Evolutionary conservation across 2,329 filamentous ascomycete genomes (phyloP).

Genomic region (Aureobasidium leucospermi): DNA sequence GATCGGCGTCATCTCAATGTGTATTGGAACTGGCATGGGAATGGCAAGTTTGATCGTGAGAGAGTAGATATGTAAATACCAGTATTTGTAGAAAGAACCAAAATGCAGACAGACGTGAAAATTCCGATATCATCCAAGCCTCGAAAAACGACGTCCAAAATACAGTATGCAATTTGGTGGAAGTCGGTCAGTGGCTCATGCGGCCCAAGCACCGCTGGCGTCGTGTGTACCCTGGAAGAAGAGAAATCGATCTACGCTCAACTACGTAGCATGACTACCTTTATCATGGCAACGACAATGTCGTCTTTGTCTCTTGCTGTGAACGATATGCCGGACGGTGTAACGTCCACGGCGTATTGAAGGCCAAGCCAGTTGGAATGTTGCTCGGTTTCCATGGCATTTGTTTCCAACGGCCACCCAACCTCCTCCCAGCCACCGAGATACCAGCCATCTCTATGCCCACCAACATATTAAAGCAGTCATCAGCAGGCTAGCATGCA

Average conservation of each 20-base stretch:
- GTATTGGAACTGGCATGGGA: conserved; percentile 50
- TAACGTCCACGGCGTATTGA: background rate
- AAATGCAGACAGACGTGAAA: background rate
- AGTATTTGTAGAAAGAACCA: background rate
- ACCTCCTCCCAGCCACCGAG: conserved; percentile 9
- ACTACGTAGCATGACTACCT: background rate
- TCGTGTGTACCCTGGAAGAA: no score
- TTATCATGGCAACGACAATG: background rate
- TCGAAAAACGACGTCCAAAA: no score
- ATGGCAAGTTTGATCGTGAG: conserved; percentile 46
- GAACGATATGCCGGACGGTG: background rate
- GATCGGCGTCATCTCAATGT: conserved; percentile 86
- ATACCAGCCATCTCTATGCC: conserved; percentile 11
- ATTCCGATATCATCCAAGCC: no score
- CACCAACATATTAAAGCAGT: conserved; percentile 10
- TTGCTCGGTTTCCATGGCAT: conserved; percentile 9
- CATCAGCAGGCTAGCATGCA: background rate
- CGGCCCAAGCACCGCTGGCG: no score
- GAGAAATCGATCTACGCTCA: no score
- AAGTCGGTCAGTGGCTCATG: no score
- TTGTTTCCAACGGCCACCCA: conserved; percentile 6
- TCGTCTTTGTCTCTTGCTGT: background rate
- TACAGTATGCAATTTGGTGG: no score
- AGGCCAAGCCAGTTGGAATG: conserved; percentile 10
- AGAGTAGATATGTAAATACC: conserved; percentile 26